A percentile compares a stretch with the other conserved stretches of the same genome.
These are phyloP conservation scores for Solanum bukasovii DNA, from an alignment of 257 asterid genomes.

Conservation along the genomic window DNA sequence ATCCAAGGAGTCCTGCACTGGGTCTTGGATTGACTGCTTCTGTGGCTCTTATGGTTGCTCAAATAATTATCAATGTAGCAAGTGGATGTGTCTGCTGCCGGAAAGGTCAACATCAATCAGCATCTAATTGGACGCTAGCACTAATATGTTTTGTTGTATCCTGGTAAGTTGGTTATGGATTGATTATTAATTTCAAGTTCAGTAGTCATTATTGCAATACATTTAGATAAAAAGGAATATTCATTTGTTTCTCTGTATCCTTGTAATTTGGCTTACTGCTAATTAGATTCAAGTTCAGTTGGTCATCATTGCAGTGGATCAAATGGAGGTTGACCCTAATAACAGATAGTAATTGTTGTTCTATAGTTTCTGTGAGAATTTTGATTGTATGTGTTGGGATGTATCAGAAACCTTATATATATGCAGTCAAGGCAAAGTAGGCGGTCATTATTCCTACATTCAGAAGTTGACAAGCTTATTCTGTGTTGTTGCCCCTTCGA, in stretches of 20 bases:
- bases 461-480: background rate
- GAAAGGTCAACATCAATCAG: constrained; percentile 49
- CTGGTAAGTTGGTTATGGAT: constrained; percentile 41
- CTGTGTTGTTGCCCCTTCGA: background rate
- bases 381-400: background rate
- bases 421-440: background rate
- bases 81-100: constrained; percentile 84
- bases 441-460: background rate
- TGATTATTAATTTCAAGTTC: background rate
- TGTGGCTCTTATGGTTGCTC: constrained; percentile 71
- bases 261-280: background rate
- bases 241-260: background rate
- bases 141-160: constrained; percentile 72
- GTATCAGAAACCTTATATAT: background rate
- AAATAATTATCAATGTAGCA: constrained; percentile 54
- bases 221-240: background rate
- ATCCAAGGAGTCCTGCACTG: constrained; percentile 82
- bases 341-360: background rate
- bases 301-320: background rate
- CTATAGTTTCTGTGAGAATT: background rate
- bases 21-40: constrained; percentile 75
- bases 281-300: background rate
- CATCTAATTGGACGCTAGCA: constrained; percentile 62
- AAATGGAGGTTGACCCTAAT: background rate
- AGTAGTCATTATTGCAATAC: background rate